Percentiles rank a stretch among this genome's conserved stretches.
Evolutionary conservation across 2,329 filamentous ascomycete genomes (phyloP).

Genomic region (Magnaporthiopsis incrustans): DNA sequence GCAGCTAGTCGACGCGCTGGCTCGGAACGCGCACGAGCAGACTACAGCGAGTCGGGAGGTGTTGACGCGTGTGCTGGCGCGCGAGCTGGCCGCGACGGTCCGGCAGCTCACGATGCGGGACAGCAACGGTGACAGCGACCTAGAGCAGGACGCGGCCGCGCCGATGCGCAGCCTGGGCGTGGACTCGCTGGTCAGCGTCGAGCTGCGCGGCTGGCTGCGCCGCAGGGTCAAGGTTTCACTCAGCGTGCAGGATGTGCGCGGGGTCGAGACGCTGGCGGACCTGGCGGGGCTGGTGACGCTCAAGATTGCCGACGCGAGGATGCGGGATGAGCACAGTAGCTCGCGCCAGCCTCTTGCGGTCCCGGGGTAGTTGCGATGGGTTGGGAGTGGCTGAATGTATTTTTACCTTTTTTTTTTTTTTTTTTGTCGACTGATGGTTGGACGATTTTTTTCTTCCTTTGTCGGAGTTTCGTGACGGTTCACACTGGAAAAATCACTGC

Average conservation of each 20-base stretch:
- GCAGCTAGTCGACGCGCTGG: not conserved
- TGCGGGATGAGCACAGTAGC: not conserved
- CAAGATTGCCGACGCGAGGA: not conserved
- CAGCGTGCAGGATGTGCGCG: conserved; percentile 4
- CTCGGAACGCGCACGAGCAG: not conserved
- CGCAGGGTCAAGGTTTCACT: conserved; percentile 14
- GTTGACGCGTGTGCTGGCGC: conserved; percentile 5
- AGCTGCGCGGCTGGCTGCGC: conserved; percentile 21
- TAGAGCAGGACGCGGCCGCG: conserved; percentile 9
- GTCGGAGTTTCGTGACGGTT: no score
- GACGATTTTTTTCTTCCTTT: no score
- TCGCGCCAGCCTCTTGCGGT: not conserved
- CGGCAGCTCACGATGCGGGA: conserved; percentile 8
- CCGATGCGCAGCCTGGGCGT: conserved; percentile 17
- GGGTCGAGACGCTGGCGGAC: not conserved
- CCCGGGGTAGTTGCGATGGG: no score
- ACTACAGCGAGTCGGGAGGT: not conserved
- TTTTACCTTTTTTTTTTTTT: no score
- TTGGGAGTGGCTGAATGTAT: no score
- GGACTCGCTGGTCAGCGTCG: conserved; percentile 21
- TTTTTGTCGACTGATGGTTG: no score
- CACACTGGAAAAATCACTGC: no score
- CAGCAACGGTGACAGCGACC: conserved; percentile 8
- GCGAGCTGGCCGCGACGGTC: conserved; percentile 9
- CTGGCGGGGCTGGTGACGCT: conserved; percentile 2